Conservation (phyloP, 2,329 filamentous ascomycete genomes). For the Microcyclospora tardicrescens region DNA sequence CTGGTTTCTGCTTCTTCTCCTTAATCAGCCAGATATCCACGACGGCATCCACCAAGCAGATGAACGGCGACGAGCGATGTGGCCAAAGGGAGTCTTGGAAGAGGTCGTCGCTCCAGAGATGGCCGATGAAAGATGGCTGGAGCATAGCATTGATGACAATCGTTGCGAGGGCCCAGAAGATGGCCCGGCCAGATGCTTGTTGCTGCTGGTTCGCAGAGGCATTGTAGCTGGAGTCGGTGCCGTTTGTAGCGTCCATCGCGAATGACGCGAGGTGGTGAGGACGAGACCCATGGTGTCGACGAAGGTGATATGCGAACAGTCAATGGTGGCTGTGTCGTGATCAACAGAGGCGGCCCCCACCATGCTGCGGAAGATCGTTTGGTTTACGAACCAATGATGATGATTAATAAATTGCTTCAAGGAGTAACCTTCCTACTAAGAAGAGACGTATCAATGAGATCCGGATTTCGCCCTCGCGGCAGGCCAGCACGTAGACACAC, state of each 20-base stretch:
- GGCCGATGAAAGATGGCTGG: background rate
- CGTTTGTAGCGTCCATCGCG: background rate
- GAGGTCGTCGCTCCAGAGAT: background rate
- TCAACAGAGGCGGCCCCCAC: no score
- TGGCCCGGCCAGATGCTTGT: conserved; percentile 1
- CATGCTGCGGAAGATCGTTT: no score
- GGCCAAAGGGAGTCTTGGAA: conserved; percentile 1
- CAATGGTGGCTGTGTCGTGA: no score
- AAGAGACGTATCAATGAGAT: no score
- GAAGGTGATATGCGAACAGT: no score
- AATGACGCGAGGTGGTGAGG: no score
- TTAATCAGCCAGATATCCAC: background rate
- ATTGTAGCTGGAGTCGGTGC: background rate
- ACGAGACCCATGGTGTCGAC: no score
- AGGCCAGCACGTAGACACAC: no score
- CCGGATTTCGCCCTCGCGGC: no score
- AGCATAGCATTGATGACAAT: conserved; percentile 1
- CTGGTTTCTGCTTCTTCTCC: background rate
- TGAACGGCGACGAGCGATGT: background rate
- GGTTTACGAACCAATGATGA: no score
- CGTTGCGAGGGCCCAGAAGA: conserved; percentile 1
- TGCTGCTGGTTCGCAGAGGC: background rate
- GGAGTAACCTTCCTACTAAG: no score
- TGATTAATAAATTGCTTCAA: no score
- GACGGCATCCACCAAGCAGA: background rate